Conservation (phyloP, 805 yeast species). For the Ogataea nakhonphanomensis region DNA sequence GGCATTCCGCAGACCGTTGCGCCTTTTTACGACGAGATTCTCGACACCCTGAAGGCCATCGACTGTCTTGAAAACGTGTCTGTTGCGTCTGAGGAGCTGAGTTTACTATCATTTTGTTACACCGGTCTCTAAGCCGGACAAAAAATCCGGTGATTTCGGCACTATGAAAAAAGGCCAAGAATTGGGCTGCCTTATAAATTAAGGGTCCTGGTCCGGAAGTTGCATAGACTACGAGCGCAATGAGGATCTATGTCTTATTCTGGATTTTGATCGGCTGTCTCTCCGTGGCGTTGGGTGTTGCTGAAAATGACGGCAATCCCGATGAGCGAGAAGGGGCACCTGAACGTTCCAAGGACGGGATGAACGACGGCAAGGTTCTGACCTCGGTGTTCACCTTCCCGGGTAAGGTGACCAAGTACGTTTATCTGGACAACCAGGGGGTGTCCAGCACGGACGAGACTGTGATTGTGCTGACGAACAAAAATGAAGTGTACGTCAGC, state of each 20-base stretch:
- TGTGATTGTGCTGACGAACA: conserved; percentile 55
- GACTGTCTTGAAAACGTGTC: conserved; percentile 33
- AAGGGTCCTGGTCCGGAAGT: neutral
- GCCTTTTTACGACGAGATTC: conserved; percentile 50
- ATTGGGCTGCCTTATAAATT: neutral
- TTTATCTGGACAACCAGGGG: conserved; percentile 54
- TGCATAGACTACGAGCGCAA: neutral
- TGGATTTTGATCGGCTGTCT: conserved; percentile 4
- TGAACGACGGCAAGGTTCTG: conserved; percentile 39
- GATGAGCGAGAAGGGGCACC: conserved; percentile 36
- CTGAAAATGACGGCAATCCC: conserved; percentile 27
- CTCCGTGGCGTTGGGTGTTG: neutral
- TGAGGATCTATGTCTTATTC: conserved; percentile 1
- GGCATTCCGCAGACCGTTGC: conserved; percentile 33
- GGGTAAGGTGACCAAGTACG: conserved; percentile 53
- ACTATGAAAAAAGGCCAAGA: neutral
- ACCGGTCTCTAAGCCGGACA: conserved; percentile 4
- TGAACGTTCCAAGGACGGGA: conserved; percentile 33
- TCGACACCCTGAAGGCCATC: conserved; percentile 51
- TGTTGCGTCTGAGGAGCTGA: conserved; percentile 14
- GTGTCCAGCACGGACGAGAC: conserved; percentile 52
- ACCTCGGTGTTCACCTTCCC: conserved; percentile 46
- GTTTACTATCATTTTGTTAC: conserved; percentile 12
- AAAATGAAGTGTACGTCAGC: conserved; percentile 58
- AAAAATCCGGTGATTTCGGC: conserved; percentile 8